Conservation (phyloP, 768 basidiomycete species). For the Lactarius hengduanensis region DNA sequence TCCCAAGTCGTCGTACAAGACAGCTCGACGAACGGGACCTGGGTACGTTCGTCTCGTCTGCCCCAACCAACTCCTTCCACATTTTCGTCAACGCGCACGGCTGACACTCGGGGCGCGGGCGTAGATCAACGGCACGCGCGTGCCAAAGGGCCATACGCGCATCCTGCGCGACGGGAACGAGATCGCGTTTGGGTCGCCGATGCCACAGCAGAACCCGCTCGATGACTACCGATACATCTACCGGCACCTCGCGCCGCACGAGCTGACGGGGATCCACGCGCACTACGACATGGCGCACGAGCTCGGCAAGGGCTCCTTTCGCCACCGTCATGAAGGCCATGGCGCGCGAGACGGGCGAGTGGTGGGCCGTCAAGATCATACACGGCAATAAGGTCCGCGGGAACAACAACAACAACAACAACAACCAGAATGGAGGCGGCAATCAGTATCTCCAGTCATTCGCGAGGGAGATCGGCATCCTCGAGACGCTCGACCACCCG, state of each 20-base stretch:
- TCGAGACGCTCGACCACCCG: conserved; percentile 71
- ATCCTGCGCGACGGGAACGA: conserved; percentile 80
- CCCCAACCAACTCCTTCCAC: neutral
- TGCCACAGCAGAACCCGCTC: conserved; percentile 43
- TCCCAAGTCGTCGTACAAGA: conserved; percentile 53
- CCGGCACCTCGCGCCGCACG: conserved; percentile 56
- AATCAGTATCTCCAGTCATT: conserved; percentile 40
- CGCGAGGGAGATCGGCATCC: conserved; percentile 74
- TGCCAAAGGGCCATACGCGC: conserved; percentile 54
- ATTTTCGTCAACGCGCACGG: neutral
- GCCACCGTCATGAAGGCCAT: conserved; percentile 87
- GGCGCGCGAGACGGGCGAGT: conserved; percentile 63
- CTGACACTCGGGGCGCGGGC: neutral
- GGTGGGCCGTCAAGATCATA: conserved; percentile 90
- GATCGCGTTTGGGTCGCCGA: conserved; percentile 73
- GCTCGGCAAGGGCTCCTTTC: conserved; percentile 91
- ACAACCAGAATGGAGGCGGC: neutral
- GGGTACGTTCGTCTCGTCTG: conserved; percentile 42
- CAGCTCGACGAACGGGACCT: conserved; percentile 72
- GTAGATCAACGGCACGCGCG: conserved; percentile 66
- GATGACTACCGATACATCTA: conserved; percentile 84
- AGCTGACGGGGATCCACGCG: conserved; percentile 55
- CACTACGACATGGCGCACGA: conserved; percentile 65
- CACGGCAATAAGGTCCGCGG: conserved; percentile 47
- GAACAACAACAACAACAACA: neutral